Base-by-base conservation (phyloP, 2,329 filamentous ascomycete genomes). In the Epichloe sibirici region DNA sequence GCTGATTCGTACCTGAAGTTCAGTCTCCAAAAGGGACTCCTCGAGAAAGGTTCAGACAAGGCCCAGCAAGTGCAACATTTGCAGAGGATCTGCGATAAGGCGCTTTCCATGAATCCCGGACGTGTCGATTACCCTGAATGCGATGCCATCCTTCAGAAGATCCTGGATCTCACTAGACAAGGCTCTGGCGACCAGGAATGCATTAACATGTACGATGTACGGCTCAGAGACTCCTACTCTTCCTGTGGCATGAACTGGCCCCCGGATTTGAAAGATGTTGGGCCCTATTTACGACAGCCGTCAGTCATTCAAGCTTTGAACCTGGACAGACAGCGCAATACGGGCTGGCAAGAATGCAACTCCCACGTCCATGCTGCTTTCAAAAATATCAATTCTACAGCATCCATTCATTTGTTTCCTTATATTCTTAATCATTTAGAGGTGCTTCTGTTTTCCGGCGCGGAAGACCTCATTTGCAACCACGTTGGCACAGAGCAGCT, bases 191-290 rank as follows among this genome's bases (percentile, higher is more conserved):
- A 78, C 43, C 69, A 77, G 47, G 69, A 77, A 48, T 98, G 94
- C 68, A 68, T 83, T 66, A 99, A 98, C 71, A 96, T 97, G 88
- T 99, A 99, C 68, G 93, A 99, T 66, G 79, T 97, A 51, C 88
- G 91, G 46, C 77, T 96, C 46, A 83, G 76, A 57, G 93, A 98
- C 68, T 73, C 72, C 6, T 89, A 81, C 67, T 86, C 88, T 4
- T 85, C 84, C 57, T 98, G 93, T 67, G 93, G 93, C 59, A 95
- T 95, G 90, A 91, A 90, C 71, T 98, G 94, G 94, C 93, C 93
- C 35, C 86, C 90, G 57, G 93, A 98, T 69, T 75, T 98, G 62
- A 69, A 70, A 46, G 65, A 78, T 48, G 79, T 98, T 23, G 88
- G 82, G 5, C 88, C 90, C 0, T 98, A 97, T 67, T 79, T 98